Evolutionary conservation across 139 green algal genomes (phyloP).

Genomic region (Chlamydomonas sphaeroides): DNA sequence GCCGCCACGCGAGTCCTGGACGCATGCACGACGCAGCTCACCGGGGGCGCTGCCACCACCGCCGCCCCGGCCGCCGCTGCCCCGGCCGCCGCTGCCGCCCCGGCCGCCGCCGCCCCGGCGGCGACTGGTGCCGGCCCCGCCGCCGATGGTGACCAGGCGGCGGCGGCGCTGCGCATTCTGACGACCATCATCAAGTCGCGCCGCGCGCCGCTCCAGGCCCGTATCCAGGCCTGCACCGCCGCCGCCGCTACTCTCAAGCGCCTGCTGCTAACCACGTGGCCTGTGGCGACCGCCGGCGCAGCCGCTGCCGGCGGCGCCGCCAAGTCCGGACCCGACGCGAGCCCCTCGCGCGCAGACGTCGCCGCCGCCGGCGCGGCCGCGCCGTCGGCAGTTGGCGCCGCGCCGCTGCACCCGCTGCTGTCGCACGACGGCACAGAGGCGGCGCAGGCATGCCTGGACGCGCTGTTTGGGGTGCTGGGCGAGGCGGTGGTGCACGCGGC

Average conservation of each 20-base stretch:
- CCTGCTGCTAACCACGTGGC: constrained; percentile 23
- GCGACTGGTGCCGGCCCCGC: neutral
- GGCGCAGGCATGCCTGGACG: constrained; percentile 33
- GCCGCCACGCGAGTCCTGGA: constrained; percentile 31
- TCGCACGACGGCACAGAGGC: constrained; percentile 28
- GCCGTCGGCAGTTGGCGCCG: neutral
- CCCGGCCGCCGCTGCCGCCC: too few relatives aligned
- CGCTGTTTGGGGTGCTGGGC: constrained; percentile 8
- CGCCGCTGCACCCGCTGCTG: constrained; percentile 21
- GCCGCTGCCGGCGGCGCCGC: neutral
- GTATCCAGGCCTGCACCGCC: constrained; percentile 14
- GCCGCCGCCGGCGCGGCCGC: neutral
- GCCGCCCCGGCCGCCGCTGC: neutral
- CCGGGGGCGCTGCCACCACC: neutral
- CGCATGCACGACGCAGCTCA: constrained; percentile 9
- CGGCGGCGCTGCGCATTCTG: constrained; percentile 30
- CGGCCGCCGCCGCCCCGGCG: neutral
- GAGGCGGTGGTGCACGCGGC: neutral
- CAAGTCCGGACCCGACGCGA: neutral
- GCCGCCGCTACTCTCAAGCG: neutral
- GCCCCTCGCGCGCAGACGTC: too few relatives aligned
- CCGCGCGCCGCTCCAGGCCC: constrained; percentile 10
- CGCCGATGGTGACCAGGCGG: constrained; percentile 2
- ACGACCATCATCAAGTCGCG: constrained; percentile 23
- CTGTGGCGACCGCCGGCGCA: neutral